phyloP scores from a whole-genome alignment of 2,329 filamentous ascomycete genomes.

The Elsinoe batatas region DNA sequence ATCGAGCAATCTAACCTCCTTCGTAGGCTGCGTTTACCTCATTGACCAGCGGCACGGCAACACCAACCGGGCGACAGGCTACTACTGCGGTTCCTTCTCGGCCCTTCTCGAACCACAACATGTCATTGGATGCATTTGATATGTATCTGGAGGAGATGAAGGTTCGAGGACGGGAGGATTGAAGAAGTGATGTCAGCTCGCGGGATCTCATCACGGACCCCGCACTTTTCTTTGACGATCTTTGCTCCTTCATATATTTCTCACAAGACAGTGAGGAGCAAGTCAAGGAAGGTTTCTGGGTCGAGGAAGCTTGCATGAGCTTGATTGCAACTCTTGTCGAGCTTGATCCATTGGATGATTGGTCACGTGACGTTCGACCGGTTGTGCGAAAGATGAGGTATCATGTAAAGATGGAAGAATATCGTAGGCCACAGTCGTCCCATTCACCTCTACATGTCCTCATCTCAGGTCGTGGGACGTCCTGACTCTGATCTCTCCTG shows the following conservation, averaged over 20 bases:
- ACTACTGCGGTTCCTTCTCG: background rate
- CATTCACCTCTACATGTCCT: too few species aligned
- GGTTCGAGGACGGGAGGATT: background rate
- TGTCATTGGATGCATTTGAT: background rate
- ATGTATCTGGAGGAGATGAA: background rate
- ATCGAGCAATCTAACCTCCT: background rate
- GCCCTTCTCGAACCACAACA: background rate
- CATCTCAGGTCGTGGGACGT: background rate
- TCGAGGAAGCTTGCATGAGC: too few species aligned
- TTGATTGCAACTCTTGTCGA: too few species aligned
- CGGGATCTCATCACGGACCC: background rate
- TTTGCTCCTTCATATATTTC: background rate
- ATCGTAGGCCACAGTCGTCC: too few species aligned
- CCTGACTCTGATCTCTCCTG: background rate
- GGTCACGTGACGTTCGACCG: too few species aligned
- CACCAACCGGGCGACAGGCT: background rate
- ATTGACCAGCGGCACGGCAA: background rate
- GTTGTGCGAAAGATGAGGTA: too few species aligned
- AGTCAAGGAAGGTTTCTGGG: background rate
- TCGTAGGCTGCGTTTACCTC: slow-evolving; percentile 6
- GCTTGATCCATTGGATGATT: too few species aligned
- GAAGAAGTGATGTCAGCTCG: background rate
- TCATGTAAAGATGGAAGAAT: too few species aligned
- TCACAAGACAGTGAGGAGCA: background rate
- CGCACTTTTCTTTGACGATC: background rate